Evolutionary conservation across 768 basidiomycete species (phyloP), one percentile per base, ranked within the genome.

Genomic region (Podaxis pistillaris): DNA sequence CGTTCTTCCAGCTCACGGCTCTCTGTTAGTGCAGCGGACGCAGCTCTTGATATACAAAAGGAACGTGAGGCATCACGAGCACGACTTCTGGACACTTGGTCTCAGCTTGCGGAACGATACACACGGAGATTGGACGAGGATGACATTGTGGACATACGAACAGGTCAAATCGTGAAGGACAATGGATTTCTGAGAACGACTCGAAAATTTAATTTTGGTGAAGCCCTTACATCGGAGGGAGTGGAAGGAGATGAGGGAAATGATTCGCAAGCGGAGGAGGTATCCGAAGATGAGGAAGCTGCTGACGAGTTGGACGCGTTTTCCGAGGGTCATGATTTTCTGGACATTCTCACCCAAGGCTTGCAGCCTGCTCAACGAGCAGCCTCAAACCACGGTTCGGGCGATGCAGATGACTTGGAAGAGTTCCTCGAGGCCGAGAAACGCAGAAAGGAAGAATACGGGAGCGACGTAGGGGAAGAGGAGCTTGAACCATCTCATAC

Each of bases 141-240:
- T 72, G 91, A 94, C 71, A 87, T 93, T 51, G 78, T 93, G 36
- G 88, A 93, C 68, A 75, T 94, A 2, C 75, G 78, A 59, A 86
- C 84, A 11, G 82, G 80, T 11, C 72, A 82, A 64, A 78, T 93
- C 46, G 76, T 90, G 62, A 85, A 83, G 67, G 89, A 93, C 71
- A 83, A 89, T 63, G 91, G 91, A 1, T 81, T 90, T 3, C 74
- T 90, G 46, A 81, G 84, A 51, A 73, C 78, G 15, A 68, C 73
- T 24, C 72, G 72, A 54, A 77, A 73, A 38, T 79, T 78, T 65
- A 71, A 78, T 11, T 81, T 90, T 67, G 89, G 89, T 4, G 76
- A 76, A 60, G 78, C 88, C 65, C 74, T 78, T 7, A 76, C 76
- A 37, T 66, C 72, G 0, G 79, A 79, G 2, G 76, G 73, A 3